Conservation (phyloP, 2,329 filamentous ascomycete species). For the Coniochaeta pulveracea region DNA sequence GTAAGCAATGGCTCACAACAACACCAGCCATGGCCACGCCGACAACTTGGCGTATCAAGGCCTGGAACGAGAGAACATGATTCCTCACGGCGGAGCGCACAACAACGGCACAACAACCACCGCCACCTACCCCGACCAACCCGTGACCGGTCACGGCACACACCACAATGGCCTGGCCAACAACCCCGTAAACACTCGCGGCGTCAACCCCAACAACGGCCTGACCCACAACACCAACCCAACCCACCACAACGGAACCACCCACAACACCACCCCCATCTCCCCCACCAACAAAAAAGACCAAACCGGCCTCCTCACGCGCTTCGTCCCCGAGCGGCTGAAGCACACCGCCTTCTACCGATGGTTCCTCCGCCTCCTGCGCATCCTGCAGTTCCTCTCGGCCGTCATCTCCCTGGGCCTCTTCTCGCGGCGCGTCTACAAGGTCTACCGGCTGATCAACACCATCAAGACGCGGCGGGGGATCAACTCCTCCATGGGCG, state of each 20-base stretch:
- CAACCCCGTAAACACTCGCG: background rate
- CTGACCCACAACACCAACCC: background rate
- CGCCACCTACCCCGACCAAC: too few species aligned
- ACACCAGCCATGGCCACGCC: too few species aligned
- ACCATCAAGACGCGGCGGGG: constrained; percentile 18
- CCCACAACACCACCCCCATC: constrained; percentile 1
- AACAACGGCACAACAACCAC: too few species aligned
- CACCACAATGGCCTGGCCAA: too few species aligned
- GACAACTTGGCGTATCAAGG: too few species aligned
- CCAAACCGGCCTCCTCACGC: constrained; percentile 11
- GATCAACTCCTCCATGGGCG: constrained; percentile 18
- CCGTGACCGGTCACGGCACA: too few species aligned
- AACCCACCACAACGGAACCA: too few species aligned
- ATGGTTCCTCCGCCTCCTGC: constrained; percentile 22
- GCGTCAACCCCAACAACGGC: background rate
- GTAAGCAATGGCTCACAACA: too few species aligned
- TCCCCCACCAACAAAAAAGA: constrained; percentile 1
- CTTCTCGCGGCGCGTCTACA: constrained; percentile 27
- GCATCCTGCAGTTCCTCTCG: constrained; percentile 31
- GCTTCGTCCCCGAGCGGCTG: constrained; percentile 9
- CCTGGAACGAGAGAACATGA: too few species aligned
- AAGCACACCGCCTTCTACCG: constrained; percentile 11
- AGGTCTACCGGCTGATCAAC: constrained; percentile 23
- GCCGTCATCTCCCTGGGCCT: constrained; percentile 27
- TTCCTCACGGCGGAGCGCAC: too few species aligned